These are phyloP conservation scores for Chalara sp. DNA, from an alignment of 2,329 filamentous ascomycete species.

Conservation along the genomic window DNA sequence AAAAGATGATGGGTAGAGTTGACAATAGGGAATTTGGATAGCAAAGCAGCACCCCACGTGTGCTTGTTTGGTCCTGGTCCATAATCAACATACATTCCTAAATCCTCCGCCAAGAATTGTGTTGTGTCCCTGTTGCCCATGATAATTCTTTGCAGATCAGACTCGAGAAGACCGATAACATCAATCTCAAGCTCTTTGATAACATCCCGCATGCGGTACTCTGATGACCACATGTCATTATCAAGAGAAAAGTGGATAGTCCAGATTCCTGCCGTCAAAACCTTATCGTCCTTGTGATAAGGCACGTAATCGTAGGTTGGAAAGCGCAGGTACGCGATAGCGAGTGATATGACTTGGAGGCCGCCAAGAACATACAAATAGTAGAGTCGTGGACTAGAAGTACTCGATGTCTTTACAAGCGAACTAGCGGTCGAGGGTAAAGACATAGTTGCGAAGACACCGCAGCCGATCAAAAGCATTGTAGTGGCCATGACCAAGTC, in stretches of 20 bases:
- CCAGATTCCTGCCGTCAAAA: conserved; percentile 95
- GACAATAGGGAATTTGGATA: conserved; percentile 96
- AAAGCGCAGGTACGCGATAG: conserved; percentile 82
- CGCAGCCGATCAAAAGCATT: conserved; percentile 78
- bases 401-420: conserved; percentile 31
- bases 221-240: conserved; percentile 98
- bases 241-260: conserved; percentile 97
- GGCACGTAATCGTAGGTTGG: conserved; percentile 87
- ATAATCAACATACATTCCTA: conserved; percentile 98
- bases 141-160: conserved; percentile 93
- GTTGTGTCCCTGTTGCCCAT: conserved; percentile 98
- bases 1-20: conserved; percentile 95
- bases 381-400: conserved; percentile 48
- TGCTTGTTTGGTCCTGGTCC: conserved; percentile 98
- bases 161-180: conserved; percentile 89
- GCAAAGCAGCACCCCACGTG: conserved; percentile 88
- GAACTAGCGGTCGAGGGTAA: conserved; percentile 29
- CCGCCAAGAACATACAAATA: conserved; percentile 65
- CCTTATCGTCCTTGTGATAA: conserved; percentile 79
- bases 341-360: conserved; percentile 74
- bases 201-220: conserved; percentile 85
- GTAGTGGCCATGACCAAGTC: conserved; percentile 90
- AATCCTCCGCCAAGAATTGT: conserved; percentile 88
- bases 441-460: conserved; percentile 63
- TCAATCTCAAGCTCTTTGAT: conserved; percentile 95